phyloP scores from a whole-genome alignment of 2,329 filamentous ascomycete species.

The Endothia cerciana region DNA sequence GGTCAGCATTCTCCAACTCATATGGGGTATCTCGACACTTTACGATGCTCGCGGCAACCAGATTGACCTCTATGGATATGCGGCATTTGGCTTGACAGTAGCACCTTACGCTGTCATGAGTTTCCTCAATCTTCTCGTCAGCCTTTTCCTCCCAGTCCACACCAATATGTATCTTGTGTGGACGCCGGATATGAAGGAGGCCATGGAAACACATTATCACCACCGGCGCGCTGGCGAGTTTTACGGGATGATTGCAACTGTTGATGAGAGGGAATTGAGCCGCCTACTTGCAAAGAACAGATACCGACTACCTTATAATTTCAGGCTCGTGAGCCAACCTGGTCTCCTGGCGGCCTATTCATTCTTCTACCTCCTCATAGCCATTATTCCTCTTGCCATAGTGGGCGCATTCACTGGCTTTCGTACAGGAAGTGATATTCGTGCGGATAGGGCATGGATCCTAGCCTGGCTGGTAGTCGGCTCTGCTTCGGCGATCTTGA shows the following conservation, averaged over 20 bases:
- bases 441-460: background rate
- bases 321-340: background rate
- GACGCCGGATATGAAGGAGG: background rate
- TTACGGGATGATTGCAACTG: slow-evolving; percentile 1
- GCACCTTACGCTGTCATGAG: slow-evolving; percentile 39
- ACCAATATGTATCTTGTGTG: slow-evolving; percentile 6
- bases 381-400: slow-evolving; percentile 38
- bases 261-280: background rate
- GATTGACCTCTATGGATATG: slow-evolving; percentile 36
- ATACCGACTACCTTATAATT: background rate
- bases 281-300: no score
- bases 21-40: slow-evolving; percentile 28
- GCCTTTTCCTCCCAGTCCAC: slow-evolving; percentile 1
- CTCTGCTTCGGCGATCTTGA: slow-evolving; percentile 11
- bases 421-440: slow-evolving; percentile 5
- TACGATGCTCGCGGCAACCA: slow-evolving; percentile 35
- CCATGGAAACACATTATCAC: background rate
- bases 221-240: background rate
- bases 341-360: background rate
- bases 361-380: slow-evolving; percentile 15
- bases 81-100: slow-evolving; percentile 38
- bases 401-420: slow-evolving; percentile 30
- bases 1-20: background rate
- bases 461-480: slow-evolving; percentile 4
- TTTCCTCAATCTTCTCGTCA: slow-evolving; percentile 32